A percentile compares a stretch with the other conserved stretches of the same genome.
These are phyloP conservation scores for Trichoderma sp. DNA, from an alignment of 2,329 filamentous ascomycete species.

Conservation along the genomic window DNA sequence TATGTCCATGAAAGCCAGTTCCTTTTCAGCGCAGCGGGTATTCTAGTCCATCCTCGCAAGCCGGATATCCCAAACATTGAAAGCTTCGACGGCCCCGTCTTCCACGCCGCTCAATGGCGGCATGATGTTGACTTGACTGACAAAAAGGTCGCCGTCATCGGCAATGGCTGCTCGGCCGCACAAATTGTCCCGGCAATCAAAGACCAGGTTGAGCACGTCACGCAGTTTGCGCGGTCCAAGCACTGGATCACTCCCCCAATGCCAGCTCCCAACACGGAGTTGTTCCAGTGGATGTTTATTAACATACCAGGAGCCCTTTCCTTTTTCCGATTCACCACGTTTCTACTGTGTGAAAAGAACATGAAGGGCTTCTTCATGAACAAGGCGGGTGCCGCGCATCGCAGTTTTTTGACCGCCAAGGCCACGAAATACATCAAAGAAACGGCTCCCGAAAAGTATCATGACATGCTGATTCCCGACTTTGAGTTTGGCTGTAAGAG, in stretches of 20 bases:
- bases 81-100: slow-evolving; percentile 50
- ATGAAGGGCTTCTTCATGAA: slow-evolving; percentile 39
- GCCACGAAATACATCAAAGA: slow-evolving; percentile 42
- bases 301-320: slow-evolving; percentile 44
- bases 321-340: slow-evolving; percentile 44
- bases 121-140: slow-evolving; percentile 45
- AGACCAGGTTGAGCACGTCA: slow-evolving; percentile 33
- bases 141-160: slow-evolving; percentile 52
- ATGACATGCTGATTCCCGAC: slow-evolving; percentile 59
- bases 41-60: slow-evolving; percentile 34
- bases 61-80: slow-evolving; percentile 47
- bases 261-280: slow-evolving; percentile 26
- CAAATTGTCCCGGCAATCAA: slow-evolving; percentile 50
- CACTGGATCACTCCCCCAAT: slow-evolving; percentile 42
- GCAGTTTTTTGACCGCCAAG: slow-evolving; percentile 36
- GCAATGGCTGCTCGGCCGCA: slow-evolving; percentile 53
- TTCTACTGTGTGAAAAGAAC: slow-evolving; percentile 34
- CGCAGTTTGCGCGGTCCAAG: slow-evolving; percentile 42
- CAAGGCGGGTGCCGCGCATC: slow-evolving; percentile 35
- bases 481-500: slow-evolving; percentile 63
- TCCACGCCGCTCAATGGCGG: slow-evolving; percentile 57
- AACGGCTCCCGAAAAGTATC: slow-evolving; percentile 56
- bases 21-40: slow-evolving; percentile 37
- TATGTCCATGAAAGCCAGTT: slow-evolving; percentile 40
- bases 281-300: slow-evolving; percentile 37